These are phyloP conservation scores for Fusarium sp. DNA, from an alignment of 2,329 filamentous ascomycete genomes.

Conservation along the genomic window DNA sequence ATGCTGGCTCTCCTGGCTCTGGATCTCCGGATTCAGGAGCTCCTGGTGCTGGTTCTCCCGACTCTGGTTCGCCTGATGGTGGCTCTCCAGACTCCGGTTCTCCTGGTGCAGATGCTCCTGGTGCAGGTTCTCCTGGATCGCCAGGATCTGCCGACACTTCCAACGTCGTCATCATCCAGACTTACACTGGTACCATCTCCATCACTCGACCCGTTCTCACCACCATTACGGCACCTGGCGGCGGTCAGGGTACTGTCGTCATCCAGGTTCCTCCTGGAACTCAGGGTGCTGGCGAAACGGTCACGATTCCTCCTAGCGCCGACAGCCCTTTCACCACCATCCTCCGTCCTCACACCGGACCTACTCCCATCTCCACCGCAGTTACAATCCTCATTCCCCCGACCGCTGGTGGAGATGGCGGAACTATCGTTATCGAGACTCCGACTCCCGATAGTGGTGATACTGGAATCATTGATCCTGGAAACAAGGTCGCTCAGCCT, in stretches of 20 bases:
- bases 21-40: not conserved
- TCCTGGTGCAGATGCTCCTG: not conserved
- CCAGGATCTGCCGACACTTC: constrained; percentile 5
- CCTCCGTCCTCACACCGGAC: constrained; percentile 23
- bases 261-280: constrained; percentile 27
- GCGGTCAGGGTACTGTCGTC: constrained; percentile 21
- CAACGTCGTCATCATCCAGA: constrained; percentile 29
- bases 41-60: not conserved
- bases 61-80: not conserved
- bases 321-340: constrained; percentile 30
- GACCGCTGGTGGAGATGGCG: constrained; percentile 15
- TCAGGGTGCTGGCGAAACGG: constrained; percentile 20
- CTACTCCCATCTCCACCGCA: constrained; percentile 20
- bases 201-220: constrained; percentile 23
- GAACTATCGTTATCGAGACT: constrained; percentile 35
- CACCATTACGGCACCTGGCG: constrained; percentile 22
- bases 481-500: not conserved
- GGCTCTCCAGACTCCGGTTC: not conserved
- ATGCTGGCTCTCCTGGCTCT: not conserved
- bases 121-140: not conserved
- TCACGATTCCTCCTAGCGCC: constrained; percentile 30
- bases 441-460: constrained; percentile 10
- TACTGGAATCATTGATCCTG: not conserved
- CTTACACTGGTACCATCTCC: constrained; percentile 29
- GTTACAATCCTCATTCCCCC: constrained; percentile 29